Percentiles rank a stretch among this genome's conserved stretches.
These are phyloP conservation scores for Malus sylvestris DNA, from an alignment of 306 rosid species.

Conservation along the genomic window DNA sequence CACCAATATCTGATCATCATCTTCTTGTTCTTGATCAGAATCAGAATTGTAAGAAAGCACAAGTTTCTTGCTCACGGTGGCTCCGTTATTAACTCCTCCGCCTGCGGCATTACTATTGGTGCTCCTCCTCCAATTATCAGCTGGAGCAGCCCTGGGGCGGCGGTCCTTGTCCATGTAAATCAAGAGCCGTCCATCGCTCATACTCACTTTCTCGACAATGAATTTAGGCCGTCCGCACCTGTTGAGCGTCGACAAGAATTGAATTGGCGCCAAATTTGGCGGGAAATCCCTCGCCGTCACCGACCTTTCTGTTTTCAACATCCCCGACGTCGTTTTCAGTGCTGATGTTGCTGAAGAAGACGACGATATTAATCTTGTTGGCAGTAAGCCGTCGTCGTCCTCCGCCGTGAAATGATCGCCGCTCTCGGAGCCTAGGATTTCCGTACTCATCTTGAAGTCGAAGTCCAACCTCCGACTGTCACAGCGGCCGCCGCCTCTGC, in stretches of 20 bases:
- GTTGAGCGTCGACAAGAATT: neutral
- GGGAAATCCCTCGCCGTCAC: neutral
- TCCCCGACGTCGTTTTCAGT: neutral
- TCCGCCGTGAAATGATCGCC: neutral
- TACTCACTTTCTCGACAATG: slow-evolving; percentile 1
- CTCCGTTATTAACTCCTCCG: no score
- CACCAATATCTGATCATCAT: neutral
- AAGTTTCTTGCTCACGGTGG: neutral
- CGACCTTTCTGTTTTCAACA: neutral
- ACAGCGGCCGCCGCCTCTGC: no score
- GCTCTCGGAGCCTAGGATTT: slow-evolving; percentile 3
- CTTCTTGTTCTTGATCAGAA: neutral
- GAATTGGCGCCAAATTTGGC: neutral
- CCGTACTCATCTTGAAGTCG: neutral
- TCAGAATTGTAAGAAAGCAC: neutral
- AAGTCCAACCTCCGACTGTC: no score
- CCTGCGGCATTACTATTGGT: neutral
- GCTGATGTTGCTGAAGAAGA: neutral
- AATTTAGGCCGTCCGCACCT: slow-evolving; percentile 18
- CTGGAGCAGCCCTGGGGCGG: neutral
- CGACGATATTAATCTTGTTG: neutral
- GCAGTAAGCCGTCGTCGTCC: neutral
- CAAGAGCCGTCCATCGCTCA: slow-evolving; percentile 9
- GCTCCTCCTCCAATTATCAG: neutral
- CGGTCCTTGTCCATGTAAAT: neutral